phyloP scores from a whole-genome alignment of 2,329 filamentous ascomycete genomes.

The Ambrosiella cleistominuta region DNA sequence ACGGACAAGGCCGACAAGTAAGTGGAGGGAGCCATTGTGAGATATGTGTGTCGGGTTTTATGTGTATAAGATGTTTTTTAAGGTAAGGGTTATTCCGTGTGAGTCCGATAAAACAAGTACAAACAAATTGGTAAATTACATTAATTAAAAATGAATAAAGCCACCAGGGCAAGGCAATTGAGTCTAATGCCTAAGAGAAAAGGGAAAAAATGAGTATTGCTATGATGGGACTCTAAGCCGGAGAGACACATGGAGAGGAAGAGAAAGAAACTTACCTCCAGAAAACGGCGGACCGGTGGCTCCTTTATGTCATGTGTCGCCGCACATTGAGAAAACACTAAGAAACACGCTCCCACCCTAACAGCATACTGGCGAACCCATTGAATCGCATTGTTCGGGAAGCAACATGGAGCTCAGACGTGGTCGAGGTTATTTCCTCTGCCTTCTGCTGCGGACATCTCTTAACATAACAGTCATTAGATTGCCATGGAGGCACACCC shows the following conservation, averaged over 20 bases:
- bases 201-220: background rate
- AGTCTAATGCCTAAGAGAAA: conserved; percentile 7
- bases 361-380: too few relatives aligned
- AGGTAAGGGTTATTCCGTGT: conserved; percentile 1
- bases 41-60: background rate
- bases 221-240: conserved; percentile 2
- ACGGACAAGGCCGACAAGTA: conserved; percentile 11
- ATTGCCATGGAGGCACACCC: too few relatives aligned
- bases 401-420: too few relatives aligned
- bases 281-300: background rate
- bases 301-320: conserved; percentile 3
- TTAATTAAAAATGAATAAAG: conserved; percentile 9
- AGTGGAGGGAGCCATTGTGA: conserved; percentile 8
- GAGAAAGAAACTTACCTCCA: background rate
- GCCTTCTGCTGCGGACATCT: too few relatives aligned
- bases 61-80: background rate
- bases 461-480: too few relatives aligned
- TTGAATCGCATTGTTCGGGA: too few relatives aligned
- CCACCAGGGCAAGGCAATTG: conserved; percentile 11
- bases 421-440: too few relatives aligned
- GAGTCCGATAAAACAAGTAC: background rate
- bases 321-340: too few relatives aligned
- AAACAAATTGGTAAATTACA: background rate
- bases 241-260: conserved; percentile 6
- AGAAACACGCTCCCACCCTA: too few relatives aligned